These are phyloP conservation scores for Candida stauntonica DNA, from an alignment of 805 yeast genomes.

Conservation along the genomic window DNA sequence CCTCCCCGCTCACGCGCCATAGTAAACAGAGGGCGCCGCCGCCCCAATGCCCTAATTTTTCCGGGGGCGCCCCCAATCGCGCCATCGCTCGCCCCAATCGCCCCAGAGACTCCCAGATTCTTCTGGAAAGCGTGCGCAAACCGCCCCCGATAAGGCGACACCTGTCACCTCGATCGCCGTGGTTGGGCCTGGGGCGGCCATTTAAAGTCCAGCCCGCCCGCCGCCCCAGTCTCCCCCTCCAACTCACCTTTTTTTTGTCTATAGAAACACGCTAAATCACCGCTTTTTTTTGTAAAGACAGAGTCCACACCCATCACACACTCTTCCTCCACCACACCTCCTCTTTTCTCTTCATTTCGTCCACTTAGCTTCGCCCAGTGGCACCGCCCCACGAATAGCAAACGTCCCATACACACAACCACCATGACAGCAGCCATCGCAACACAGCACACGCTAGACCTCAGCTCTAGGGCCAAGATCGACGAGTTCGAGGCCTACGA, in stretches of 20 bases:
- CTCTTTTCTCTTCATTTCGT: not conserved
- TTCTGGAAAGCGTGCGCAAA: slow-evolving; percentile 5
- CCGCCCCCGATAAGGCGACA: slow-evolving; percentile 5
- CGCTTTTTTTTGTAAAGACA: too few relatives aligned
- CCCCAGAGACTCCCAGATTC: not conserved
- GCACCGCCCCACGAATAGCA: too few relatives aligned
- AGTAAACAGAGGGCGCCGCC: too few relatives aligned
- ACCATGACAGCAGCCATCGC: slow-evolving; percentile 11
- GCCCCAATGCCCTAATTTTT: not conserved
- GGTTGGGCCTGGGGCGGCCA: not conserved
- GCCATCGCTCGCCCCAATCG: too few relatives aligned
- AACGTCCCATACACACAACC: slow-evolving; percentile 1
- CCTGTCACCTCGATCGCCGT: too few relatives aligned
- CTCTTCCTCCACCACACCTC: too few relatives aligned
- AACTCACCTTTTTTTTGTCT: not conserved
- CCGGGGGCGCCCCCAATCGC: too few relatives aligned
- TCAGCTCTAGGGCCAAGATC: slow-evolving; percentile 18
- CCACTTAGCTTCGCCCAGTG: not conserved
- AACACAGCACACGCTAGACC: slow-evolving; percentile 1
- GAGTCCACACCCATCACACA: slow-evolving; percentile 2
- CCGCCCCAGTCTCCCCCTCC: slow-evolving; percentile 1
- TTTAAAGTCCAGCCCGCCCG: not conserved
- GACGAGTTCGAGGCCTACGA: slow-evolving; percentile 41
- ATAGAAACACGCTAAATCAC: not conserved
- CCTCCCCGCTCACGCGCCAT: too few relatives aligned